Percentiles rank a stretch among this genome's conserved stretches.
These are phyloP conservation scores for Aspergillus transmontanensis DNA, from an alignment of 2,329 filamentous ascomycete genomes.

Conservation along the genomic window DNA sequence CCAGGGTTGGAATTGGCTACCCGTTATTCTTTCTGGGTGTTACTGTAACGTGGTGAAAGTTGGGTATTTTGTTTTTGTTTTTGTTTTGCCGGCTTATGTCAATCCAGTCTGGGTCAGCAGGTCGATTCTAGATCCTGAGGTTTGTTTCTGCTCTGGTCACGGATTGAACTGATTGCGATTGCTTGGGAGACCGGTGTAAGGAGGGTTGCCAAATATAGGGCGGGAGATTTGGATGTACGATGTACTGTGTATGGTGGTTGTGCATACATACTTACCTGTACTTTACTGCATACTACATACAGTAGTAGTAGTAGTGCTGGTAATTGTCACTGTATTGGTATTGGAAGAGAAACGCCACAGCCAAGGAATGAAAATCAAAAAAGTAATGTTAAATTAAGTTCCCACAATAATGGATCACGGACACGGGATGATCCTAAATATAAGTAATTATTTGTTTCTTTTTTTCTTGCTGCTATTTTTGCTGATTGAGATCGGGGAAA, in stretches of 20 bases:
- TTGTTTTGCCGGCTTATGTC: not conserved
- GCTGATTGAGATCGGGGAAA: not conserved
- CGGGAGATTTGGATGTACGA: not conserved
- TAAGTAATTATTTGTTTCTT: slow-evolving; percentile 2
- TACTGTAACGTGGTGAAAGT: not conserved
- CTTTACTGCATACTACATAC: too few relatives aligned
- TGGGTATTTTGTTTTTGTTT: not conserved
- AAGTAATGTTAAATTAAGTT: not conserved
- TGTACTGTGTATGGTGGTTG: too few relatives aligned
- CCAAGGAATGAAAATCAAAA: not conserved
- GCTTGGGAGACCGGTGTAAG: not conserved
- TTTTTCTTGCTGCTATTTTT: not conserved
- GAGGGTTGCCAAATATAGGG: not conserved
- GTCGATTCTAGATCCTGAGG: not conserved
- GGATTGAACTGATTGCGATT: not conserved
- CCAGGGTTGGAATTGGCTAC: not conserved
- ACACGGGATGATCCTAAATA: slow-evolving; percentile 10
- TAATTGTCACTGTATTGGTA: not conserved
- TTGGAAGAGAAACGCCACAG: not conserved
- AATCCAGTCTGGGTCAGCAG: not conserved
- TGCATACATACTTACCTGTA: not conserved
- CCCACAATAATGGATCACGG: slow-evolving; percentile 3
- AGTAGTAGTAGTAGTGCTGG: not conserved
- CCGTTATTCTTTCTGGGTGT: not conserved
- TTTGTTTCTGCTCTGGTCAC: not conserved